Base-by-base conservation (phyloP, 2,329 filamentous ascomycete genomes). In the Decorospora gaudefroyi region DNA sequence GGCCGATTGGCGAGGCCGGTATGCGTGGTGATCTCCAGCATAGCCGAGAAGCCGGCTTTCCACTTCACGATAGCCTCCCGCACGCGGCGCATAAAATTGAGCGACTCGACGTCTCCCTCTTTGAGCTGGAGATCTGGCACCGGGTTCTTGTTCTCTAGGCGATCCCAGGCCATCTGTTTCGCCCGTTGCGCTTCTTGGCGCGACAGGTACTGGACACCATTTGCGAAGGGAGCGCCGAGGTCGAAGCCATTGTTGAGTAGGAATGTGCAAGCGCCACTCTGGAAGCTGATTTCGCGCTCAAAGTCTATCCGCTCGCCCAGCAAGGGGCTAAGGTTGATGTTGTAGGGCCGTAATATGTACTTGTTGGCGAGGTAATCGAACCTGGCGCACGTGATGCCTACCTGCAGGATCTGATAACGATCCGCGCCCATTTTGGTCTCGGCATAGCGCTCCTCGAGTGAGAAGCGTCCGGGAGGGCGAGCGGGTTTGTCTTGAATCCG, bases 351-450 rank as follows among this genome's bases (percentile, higher is more conserved):
- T 22, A 84, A 70, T 4, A 77, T 72, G 59, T 87, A 87, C 51
- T 68, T 67, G 42, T 68, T 61, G 8, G 48, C 41, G 19, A 62
- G 26, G 71, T 78, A 77, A 59, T 74, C 76, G 61, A 86, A 80
- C 38, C 74, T 72, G n/a, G 81, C 81, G 57, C 83, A 79, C 0
- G 84, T 87, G 44, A 87, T 68, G n/a, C 84, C 84, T 40, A 86
- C 69, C 61, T 87, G 84, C 2, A 87, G 70, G 37, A 87, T 78
- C 48, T 83, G 79, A 56, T 83, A 87, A 26, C 76, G 77, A 49
- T 84, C 78, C 3, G 84, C 84, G 2, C 81, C 82, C 18, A 70
- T 69, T 61, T 81, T 85, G 43, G 76, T 74, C 50, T 87, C 83
- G 8, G 72, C 67, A 59, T 87, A 87, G 42, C 80, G 77, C 29